Evolutionary conservation across 805 yeast genomes (phyloP).

Genomic region (Myxozyma sirexii): DNA sequence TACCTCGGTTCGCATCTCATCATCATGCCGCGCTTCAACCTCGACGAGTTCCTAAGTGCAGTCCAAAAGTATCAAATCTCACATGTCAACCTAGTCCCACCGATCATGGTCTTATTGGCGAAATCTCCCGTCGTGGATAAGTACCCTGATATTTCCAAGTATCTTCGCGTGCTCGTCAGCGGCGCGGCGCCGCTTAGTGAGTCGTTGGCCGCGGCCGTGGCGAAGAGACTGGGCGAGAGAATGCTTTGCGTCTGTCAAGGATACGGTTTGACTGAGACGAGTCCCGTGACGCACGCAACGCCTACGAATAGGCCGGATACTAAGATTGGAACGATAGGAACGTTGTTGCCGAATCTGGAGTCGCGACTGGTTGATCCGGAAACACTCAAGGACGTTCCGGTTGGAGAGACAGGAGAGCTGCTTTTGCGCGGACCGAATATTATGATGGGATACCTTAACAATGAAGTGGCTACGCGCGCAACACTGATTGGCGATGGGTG

Average conservation of each 20-base stretch:
- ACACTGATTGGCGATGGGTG: constrained; percentile 54
- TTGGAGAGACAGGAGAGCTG: constrained; percentile 57
- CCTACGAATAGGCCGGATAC: constrained; percentile 42
- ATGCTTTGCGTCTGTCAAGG: constrained; percentile 46
- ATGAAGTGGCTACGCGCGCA: constrained; percentile 52
- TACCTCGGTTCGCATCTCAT: constrained; percentile 29
- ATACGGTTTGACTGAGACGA: constrained; percentile 64
- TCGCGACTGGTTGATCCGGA: constrained; percentile 50
- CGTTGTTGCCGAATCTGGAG: constrained; percentile 51
- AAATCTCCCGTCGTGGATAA: constrained; percentile 49
- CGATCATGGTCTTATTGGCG: constrained; percentile 51
- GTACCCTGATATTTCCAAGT: constrained; percentile 38
- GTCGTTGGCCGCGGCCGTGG: constrained; percentile 18
- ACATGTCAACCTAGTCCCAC: constrained; percentile 49
- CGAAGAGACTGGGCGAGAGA: constrained; percentile 11
- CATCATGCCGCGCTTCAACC: constrained; percentile 40
- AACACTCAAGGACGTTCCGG: constrained; percentile 52
- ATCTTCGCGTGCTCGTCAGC: constrained; percentile 33
- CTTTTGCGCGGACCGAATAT: constrained; percentile 60
- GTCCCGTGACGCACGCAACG: constrained; percentile 39
- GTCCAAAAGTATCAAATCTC: constrained; percentile 43
- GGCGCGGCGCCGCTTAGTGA: constrained; percentile 53
- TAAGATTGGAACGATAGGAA: constrained; percentile 51
- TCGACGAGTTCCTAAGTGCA: constrained; percentile 39
- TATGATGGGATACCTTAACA: constrained; percentile 54